Conservation (phyloP, 805 yeast genomes). For the Yarrowia hollandica region DNA sequence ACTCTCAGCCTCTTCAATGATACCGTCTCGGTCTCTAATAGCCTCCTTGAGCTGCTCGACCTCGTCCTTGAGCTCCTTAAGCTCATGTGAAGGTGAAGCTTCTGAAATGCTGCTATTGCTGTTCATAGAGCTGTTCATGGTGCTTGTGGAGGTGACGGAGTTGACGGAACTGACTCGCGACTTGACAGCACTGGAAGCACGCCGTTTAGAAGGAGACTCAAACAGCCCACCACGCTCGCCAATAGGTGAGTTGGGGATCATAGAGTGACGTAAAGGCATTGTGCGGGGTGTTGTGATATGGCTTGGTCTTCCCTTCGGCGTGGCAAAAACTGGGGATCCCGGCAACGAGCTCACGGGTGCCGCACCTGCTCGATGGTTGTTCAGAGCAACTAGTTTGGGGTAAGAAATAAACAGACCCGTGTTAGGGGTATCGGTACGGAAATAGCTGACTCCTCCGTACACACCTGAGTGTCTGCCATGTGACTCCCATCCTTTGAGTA, state of each 20-base stretch:
- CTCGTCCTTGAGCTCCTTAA: constrained; percentile 1
- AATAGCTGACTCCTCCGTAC: constrained; percentile 68
- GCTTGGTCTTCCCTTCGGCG: constrained; percentile 17
- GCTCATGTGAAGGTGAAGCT: neutral
- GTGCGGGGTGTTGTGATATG: constrained; percentile 23
- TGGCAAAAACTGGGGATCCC: constrained; percentile 30
- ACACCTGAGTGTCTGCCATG: constrained; percentile 87
- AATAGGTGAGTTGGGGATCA: constrained; percentile 16
- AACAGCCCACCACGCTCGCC: neutral
- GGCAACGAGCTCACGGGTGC: neutral
- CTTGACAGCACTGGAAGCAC: neutral
- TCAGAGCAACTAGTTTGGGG: constrained; percentile 43
- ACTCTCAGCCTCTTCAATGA: constrained; percentile 19
- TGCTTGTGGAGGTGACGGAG: constrained; percentile 1
- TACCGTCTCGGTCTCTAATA: constrained; percentile 7
- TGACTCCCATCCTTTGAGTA: constrained; percentile 60
- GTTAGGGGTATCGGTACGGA: constrained; percentile 59
- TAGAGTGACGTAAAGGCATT: constrained; percentile 3
- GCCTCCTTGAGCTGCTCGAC: neutral
- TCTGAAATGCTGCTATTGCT: neutral
- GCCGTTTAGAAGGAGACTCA: constrained; percentile 17
- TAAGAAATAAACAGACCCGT: constrained; percentile 71
- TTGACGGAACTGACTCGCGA: constrained; percentile 16
- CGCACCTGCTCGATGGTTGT: neutral
- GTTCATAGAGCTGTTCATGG: neutral